Base-by-base conservation (phyloP, 768 basidiomycete genomes). In the Leccinum ochraceum region DNA sequence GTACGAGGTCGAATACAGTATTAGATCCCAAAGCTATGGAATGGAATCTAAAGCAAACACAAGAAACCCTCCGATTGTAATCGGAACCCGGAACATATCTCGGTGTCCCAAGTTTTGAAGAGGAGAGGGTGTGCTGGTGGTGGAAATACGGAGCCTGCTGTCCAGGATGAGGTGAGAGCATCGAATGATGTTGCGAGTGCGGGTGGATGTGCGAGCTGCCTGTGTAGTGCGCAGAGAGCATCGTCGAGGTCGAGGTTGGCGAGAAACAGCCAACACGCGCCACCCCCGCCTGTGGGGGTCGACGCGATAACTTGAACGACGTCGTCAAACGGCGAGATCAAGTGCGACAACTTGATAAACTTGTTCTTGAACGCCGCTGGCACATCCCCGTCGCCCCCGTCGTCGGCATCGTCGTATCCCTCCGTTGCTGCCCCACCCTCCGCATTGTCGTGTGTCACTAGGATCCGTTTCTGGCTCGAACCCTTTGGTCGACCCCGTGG, bases 331-430 rank as follows among this genome's bases (percentile, higher is more conserved):
- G 87, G 88, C 0, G 95, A 95, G 20, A 98, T 74, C 65, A 95
- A 64, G 66, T 92, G 88, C 34, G 78, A 74, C 49, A 98, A 75
- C 65, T 85, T 80, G 57, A 97, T 83, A 71, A 94, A 94, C 78
- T 84, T 86, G 77, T 80, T 79, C 67, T 52, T 73, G 69, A 30
- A 64, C 69, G 54, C 71, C 66, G 51, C 62, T 4, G 69, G 67
- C 46, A 65, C 68, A 28, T 63, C 70, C 13, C 67, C 65, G 6
- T 65, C 68, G 54, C 69, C 66, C 2, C 61, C 64, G 0, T 53
- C 63, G 10, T 53, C 63, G 11, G 69, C 67, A 22, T 51, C n/a
- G 24, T n/a, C 39, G 39, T n/a, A n/a, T 42, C 39, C 39, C 39
- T 42, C 39, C n/a, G 10, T 46, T 20, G 10, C n/a, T 50, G 55